Evolutionary conservation across 352 stramenopile genomes (phyloP), one percentile per base, ranked within the genome.

Genomic region (Globisporangium paddicum): DNA sequence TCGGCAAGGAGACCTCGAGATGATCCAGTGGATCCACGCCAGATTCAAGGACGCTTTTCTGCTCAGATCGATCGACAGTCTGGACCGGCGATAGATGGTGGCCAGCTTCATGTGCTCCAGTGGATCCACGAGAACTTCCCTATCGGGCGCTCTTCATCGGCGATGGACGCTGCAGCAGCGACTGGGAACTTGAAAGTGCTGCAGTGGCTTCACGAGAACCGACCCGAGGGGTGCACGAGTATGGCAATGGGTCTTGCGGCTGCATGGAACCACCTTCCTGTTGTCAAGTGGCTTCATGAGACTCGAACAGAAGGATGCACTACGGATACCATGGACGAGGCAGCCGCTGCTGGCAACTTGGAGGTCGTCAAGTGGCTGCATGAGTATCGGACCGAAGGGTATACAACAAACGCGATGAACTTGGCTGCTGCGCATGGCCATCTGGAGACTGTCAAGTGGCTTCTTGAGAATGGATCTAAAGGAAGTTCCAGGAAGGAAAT

Each of bases 131-230:
- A n/a, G n/a, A n/a, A n/a, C n/a, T n/a, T n/a, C n/a, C n/a, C n/a
- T n/a, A n/a, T n/a, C n/a, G n/a, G n/a, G n/a, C n/a, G n/a, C n/a
- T n/a, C n/a, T n/a, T n/a, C n/a, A n/a, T n/a, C n/a, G 26, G 44
- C 44, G 6, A 49, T 49, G 44, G 13, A 49, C 5, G 7, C 4
- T 8, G 44, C 44, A 16, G 44, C 44, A 3, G 16, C 21, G 3
- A 32, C 11, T 34, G 44, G 23, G 2, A 13, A 49, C 26, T 18
- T 49, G 6, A 19, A 28, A 28, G 8, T 47, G 8, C 5, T 47
- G n/a, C 14, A 49, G 44, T 49, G 44, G 44, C 44, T 49, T 19
- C 44, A 49, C 28, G 23, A 49, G 44, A 49, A 49, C 28, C 21
- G 21, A 3, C 19, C 2, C 23, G 21, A 49, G 16, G 37, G 37